Conservation (phyloP, 192 early-diverging fungal species). For the Coemansia sp. region DNA sequence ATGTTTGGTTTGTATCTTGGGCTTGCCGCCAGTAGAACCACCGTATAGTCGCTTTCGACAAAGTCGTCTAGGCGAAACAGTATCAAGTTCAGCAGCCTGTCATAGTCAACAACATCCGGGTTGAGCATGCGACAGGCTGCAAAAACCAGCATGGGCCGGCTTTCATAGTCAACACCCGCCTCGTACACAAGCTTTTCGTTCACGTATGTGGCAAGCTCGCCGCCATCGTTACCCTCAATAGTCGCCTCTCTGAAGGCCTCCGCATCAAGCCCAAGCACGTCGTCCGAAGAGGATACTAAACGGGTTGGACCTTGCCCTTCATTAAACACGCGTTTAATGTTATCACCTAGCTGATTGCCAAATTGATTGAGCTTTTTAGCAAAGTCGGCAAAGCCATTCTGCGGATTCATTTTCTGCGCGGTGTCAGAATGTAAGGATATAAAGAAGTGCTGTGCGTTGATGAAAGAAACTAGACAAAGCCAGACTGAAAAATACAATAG, state of each 20-base stretch:
- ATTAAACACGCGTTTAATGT: conserved; percentile 51
- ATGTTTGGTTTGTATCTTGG: conserved; percentile 76
- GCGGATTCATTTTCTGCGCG: conserved; percentile 16
- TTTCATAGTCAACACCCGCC: conserved; percentile 80
- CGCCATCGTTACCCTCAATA: conserved; percentile 55
- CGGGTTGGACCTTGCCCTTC: conserved; percentile 29
- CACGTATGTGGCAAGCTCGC: conserved; percentile 53
- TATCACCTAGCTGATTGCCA: conserved; percentile 48
- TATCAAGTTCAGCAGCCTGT: conserved; percentile 71
- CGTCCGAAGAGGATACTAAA: conserved; percentile 38
- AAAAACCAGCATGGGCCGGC: conserved; percentile 79
- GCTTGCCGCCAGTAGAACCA: conserved; percentile 84
- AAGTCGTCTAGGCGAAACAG: conserved; percentile 71
- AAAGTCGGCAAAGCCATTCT: conserved; percentile 53
- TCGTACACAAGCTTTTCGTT: conserved; percentile 55
- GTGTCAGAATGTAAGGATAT: not conserved
- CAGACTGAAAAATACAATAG: too few relatives aligned
- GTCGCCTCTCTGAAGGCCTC: conserved; percentile 56
- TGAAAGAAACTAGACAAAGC: too few relatives aligned
- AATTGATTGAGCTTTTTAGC: conserved; percentile 51
- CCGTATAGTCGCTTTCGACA: conserved; percentile 88
- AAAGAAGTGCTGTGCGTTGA: not conserved
- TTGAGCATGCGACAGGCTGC: conserved; percentile 87
- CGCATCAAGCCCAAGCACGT: conserved; percentile 50
- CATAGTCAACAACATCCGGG: conserved; percentile 79